Conservation (phyloP, 129 eudicot species). For the Escallonia rubra region DNA sequence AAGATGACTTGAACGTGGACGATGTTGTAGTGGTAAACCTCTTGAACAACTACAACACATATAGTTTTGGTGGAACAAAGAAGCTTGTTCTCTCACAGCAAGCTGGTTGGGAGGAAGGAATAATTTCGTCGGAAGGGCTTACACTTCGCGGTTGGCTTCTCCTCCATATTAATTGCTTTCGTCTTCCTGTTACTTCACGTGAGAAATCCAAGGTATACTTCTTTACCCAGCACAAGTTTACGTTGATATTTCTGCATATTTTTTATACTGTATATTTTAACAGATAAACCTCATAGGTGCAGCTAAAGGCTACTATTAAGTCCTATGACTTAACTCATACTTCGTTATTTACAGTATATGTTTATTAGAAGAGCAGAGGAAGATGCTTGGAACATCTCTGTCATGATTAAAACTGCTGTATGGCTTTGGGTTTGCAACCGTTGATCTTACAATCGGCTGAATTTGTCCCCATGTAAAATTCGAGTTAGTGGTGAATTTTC, state of each 20-base stretch:
- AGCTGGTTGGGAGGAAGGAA: constrained; percentile 92
- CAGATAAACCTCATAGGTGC: not conserved
- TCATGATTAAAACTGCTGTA: not conserved
- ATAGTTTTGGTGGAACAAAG: constrained; percentile 77
- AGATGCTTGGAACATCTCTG: not conserved
- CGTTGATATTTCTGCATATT: constrained; percentile 3
- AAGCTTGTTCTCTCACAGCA: constrained; percentile 77
- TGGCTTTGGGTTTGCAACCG: too few species aligned
- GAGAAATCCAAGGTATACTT: constrained; percentile 63
- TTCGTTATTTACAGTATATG: not conserved
- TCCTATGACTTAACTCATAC: not conserved
- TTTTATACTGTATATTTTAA: not conserved
- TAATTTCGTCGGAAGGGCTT: constrained; percentile 75
- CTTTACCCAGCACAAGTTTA: not conserved
- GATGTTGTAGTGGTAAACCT: constrained; percentile 51
- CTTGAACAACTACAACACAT: constrained; percentile 78
- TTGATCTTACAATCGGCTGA: too few species aligned
- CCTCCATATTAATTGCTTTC: constrained; percentile 48
- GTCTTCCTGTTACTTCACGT: constrained; percentile 70
- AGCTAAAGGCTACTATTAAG: not conserved
- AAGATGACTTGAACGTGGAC: constrained; percentile 66
- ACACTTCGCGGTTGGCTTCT: constrained; percentile 54
- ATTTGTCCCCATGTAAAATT: too few species aligned
- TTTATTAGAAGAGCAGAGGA: not conserved
- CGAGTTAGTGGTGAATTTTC: too few species aligned